Percentiles rank a stretch among this genome's conserved stretches.
phyloP scores from a whole-genome alignment of 2,329 filamentous ascomycete genomes.

The Exophiala alcalophila region DNA sequence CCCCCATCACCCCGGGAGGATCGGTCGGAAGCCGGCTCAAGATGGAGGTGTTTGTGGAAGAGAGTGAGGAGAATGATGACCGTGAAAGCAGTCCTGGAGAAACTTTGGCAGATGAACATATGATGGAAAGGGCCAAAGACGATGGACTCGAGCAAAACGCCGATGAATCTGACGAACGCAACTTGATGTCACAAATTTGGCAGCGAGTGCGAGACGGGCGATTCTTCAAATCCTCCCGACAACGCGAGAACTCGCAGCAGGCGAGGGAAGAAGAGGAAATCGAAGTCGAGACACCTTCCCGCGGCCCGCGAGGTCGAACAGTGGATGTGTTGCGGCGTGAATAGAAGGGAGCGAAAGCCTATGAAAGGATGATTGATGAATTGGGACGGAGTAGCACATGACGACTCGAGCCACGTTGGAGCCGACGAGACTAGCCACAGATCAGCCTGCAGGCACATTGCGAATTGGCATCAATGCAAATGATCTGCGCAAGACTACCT shows the following conservation, averaged over 20 bases:
- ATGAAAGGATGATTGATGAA: background rate
- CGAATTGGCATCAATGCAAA: too few species aligned
- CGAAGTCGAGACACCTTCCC: slow-evolving; percentile 20
- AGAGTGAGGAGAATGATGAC: background rate
- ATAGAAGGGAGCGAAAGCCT: background rate
- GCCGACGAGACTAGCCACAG: too few species aligned
- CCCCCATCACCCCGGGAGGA: slow-evolving; percentile 19
- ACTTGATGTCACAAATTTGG: slow-evolving; percentile 13
- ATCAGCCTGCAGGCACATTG: too few species aligned
- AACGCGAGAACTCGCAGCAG: background rate
- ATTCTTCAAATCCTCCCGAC: slow-evolving; percentile 1
- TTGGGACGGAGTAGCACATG: too few species aligned
- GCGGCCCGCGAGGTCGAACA: slow-evolving; percentile 18
- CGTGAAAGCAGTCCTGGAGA: background rate
- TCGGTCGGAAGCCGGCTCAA: slow-evolving; percentile 11
- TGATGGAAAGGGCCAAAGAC: too few species aligned
- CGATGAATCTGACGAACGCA: slow-evolving; percentile 2
- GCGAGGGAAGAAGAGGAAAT: slow-evolving; percentile 8
- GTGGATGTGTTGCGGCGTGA: slow-evolving; percentile 17
- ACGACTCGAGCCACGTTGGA: too few species aligned
- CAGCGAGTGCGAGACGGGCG: slow-evolving; percentile 11
- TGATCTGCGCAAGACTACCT: too few species aligned
- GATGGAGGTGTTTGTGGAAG: slow-evolving; percentile 8
- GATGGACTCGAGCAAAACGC: too few species aligned
- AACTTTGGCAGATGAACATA: too few species aligned